Evolutionary conservation across 257 asterid genomes (phyloP).

Genomic region (Cruciata laevipes): DNA sequence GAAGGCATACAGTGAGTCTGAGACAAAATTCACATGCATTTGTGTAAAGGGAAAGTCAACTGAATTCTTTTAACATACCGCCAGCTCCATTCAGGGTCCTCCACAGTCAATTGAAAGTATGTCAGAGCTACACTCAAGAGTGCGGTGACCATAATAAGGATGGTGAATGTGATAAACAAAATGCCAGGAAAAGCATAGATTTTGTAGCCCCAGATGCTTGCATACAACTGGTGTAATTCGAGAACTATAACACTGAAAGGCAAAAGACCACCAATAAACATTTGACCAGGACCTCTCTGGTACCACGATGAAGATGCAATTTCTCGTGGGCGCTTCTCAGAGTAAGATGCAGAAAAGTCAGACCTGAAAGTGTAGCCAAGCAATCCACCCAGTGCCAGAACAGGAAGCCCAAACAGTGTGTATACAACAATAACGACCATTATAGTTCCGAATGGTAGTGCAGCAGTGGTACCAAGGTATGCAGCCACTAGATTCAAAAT

Average conservation of each 20-base stretch:
- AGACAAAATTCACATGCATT: not conserved
- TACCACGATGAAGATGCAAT: conserved; percentile 54
- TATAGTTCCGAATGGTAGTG: conserved; percentile 65
- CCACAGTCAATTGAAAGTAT: conserved; percentile 66
- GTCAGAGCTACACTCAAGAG: conserved; percentile 62
- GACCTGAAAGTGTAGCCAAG: conserved; percentile 47
- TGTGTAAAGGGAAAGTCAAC: conserved; percentile 3
- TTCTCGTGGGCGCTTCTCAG: conserved; percentile 51
- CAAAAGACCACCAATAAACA: conserved; percentile 76
- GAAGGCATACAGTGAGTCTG: not conserved
- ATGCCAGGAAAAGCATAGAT: conserved; percentile 43
- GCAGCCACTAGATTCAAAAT: conserved; percentile 51
- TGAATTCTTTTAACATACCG: conserved; percentile 34
- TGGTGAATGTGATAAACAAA: conserved; percentile 42
- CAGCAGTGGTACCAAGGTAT: conserved; percentile 46
- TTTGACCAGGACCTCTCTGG: conserved; percentile 55
- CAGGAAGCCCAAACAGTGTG: conserved; percentile 54
- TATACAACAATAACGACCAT: conserved; percentile 36
- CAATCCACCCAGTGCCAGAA: conserved; percentile 54
- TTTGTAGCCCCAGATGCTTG: conserved; percentile 84
- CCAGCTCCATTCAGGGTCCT: conserved; percentile 91
- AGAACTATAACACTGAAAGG: conserved; percentile 69
- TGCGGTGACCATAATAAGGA: conserved; percentile 51
- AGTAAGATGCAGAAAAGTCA: conserved; percentile 39
- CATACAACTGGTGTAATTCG: conserved; percentile 63